These are phyloP conservation scores for Scutellaria minor DNA, from an alignment of 257 asterid species.

Conservation along the genomic window DNA sequence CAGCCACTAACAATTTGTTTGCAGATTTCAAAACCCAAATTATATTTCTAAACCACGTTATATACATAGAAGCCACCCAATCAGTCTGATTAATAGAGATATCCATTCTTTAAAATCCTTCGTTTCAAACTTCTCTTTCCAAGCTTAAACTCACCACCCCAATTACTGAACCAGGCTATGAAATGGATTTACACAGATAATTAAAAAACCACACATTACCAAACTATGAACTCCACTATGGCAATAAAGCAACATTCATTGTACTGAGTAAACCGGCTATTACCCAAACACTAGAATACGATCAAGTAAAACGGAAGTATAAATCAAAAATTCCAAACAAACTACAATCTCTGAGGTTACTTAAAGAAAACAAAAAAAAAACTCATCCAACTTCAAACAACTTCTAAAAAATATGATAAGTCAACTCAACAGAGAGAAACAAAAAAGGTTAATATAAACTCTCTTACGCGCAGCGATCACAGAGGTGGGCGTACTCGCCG, in stretches of 20 bases:
- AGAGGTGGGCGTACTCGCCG: conserved; percentile 91
- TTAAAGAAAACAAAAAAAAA: neutral
- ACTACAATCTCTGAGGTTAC: conserved; percentile 11
- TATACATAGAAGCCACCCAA: neutral
- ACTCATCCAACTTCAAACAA: conserved; percentile 12
- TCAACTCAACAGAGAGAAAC: neutral
- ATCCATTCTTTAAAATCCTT: conserved; percentile 18
- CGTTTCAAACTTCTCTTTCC: neutral
- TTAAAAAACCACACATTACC: neutral
- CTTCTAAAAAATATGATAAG: conserved; percentile 2
- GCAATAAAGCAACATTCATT: neutral
- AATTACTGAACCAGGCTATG: conserved; percentile 1
- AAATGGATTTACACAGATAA: conserved; percentile 8
- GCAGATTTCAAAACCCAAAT: neutral
- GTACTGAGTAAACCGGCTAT: neutral
- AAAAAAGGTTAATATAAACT: neutral
- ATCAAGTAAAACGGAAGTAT: neutral
- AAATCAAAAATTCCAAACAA: neutral
- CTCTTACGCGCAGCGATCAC: conserved; percentile 96
- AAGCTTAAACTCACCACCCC: conserved; percentile 21
- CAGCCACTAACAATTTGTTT: conserved; percentile 20
- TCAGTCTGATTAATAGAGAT: conserved; percentile 10
- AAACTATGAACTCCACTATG: conserved; percentile 12
- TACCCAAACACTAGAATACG: neutral
- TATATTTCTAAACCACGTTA: conserved; percentile 11